These are phyloP conservation scores for Leccinum rimulosum DNA, from an alignment of 768 basidiomycete genomes.

Conservation along the genomic window DNA sequence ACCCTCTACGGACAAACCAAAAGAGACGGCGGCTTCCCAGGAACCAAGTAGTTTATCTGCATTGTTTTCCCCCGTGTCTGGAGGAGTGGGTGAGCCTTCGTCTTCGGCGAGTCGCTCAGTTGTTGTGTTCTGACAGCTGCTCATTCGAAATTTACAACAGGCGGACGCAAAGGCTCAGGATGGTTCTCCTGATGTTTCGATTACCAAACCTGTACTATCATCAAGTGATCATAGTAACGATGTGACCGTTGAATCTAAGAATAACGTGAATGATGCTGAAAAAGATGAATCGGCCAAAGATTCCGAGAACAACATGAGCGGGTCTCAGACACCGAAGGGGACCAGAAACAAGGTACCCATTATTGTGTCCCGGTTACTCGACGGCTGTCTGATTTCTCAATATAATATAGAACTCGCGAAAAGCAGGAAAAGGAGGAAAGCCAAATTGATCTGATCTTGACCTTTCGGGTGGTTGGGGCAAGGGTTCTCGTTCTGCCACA, in stretches of 20 bases:
- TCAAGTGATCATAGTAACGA: slow-evolving; percentile 24
- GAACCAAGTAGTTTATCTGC: neutral
- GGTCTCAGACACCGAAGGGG: slow-evolving; percentile 21
- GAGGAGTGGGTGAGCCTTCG: slow-evolving; percentile 33
- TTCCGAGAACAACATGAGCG: slow-evolving; percentile 9
- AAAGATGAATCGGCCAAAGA: slow-evolving; percentile 29
- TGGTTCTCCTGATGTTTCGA: slow-evolving; percentile 14
- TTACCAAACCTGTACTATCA: slow-evolving; percentile 28
- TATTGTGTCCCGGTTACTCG: neutral
- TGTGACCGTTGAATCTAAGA: slow-evolving; percentile 23
- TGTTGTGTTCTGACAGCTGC: slow-evolving; percentile 27
- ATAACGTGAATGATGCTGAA: slow-evolving; percentile 24
- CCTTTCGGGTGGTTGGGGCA: neutral
- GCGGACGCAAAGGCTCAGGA: neutral
- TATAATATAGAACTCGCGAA: slow-evolving; percentile 1
- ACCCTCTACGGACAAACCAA: slow-evolving; percentile 9
- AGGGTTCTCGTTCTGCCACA: neutral
- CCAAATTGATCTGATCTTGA: neutral
- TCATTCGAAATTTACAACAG: slow-evolving; percentile 27
- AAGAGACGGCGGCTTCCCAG: neutral
- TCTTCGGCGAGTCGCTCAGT: slow-evolving; percentile 27
- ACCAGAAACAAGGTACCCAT: slow-evolving; percentile 15
- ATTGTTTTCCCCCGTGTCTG: neutral
- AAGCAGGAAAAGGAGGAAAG: neutral
- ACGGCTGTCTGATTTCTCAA: slow-evolving; percentile 9